Evolutionary conservation across 768 basidiomycete genomes (phyloP).

Genomic region (Collybia sp.): DNA sequence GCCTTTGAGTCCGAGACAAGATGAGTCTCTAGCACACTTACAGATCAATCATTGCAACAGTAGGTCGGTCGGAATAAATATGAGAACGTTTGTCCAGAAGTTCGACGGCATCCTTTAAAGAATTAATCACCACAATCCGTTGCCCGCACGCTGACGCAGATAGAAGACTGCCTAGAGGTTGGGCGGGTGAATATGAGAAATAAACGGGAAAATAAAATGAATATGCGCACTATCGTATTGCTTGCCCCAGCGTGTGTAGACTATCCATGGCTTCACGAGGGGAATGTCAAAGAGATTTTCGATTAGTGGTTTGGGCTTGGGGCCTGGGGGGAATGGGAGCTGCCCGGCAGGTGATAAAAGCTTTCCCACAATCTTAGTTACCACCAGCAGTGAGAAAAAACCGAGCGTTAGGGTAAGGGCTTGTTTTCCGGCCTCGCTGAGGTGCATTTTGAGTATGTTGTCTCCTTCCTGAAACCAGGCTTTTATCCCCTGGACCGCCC

Average conservation of each 20-base stretch:
- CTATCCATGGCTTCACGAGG: constrained; percentile 21
- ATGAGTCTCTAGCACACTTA: constrained; percentile 2
- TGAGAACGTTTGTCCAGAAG: constrained; percentile 16
- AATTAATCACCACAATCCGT: constrained; percentile 23
- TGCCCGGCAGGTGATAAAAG: no score
- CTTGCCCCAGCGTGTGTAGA: constrained; percentile 30
- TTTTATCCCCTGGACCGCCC: no score
- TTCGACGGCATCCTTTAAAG: constrained; percentile 15
- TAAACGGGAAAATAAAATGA: not conserved
- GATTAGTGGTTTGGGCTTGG: constrained; percentile 26
- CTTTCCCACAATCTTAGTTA: no score
- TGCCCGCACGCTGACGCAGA: constrained; percentile 15
- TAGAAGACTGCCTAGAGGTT: constrained; percentile 13
- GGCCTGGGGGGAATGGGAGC: constrained; percentile 27
- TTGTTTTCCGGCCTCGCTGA: no score
- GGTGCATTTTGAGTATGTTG: no score
- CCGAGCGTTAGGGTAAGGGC: no score
- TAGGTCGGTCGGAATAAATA: constrained; percentile 17
- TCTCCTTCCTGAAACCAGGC: no score
- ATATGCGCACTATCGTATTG: constrained; percentile 11
- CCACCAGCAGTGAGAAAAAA: no score
- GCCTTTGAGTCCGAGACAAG: no score
- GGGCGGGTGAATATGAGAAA: not conserved
- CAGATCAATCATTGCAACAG: constrained; percentile 10
- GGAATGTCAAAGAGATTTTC: constrained; percentile 33